A percentile compares a stretch with the other conserved stretches of the same genome.
phyloP scores from a whole-genome alignment of 1,284 basidiomycete genomes.

The Ganoderma resinaceum region DNA sequence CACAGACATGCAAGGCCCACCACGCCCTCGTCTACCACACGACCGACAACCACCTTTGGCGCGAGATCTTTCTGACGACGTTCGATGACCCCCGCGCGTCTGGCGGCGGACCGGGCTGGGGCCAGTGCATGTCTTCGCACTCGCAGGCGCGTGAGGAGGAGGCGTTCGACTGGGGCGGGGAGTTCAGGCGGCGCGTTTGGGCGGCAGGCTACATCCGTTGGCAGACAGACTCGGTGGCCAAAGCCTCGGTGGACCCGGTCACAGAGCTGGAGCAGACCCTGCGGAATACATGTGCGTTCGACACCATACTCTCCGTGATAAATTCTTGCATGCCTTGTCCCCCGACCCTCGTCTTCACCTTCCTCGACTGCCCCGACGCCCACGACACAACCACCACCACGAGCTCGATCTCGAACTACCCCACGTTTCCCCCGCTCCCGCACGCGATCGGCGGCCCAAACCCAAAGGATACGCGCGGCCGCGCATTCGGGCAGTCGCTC shows the following conservation, averaged over 20 bases:
- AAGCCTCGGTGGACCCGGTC: not conserved
- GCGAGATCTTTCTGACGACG: slow-evolving; percentile 54
- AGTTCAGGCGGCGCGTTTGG: slow-evolving; percentile 37
- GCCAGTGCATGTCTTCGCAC: slow-evolving; percentile 2
- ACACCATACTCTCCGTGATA: slow-evolving; percentile 42
- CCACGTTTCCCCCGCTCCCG: slow-evolving; percentile 35
- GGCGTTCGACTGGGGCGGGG: slow-evolving; percentile 35
- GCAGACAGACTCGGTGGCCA: slow-evolving; percentile 22
- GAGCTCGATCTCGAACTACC: slow-evolving; percentile 27
- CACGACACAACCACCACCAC: slow-evolving; percentile 1
- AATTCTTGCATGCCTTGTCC: slow-evolving; percentile 42
- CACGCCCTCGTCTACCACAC: slow-evolving; percentile 49
- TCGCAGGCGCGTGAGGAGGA: slow-evolving; percentile 2
- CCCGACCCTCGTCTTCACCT: slow-evolving; percentile 34
- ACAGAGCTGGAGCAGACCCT: slow-evolving; percentile 2
- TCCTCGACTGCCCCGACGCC: slow-evolving; percentile 12
- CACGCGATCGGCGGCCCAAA: slow-evolving; percentile 13
- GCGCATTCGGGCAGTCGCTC: slow-evolving; percentile 11
- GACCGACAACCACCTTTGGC: slow-evolving; percentile 58
- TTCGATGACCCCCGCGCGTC: slow-evolving; percentile 56
- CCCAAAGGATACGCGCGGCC: slow-evolving; percentile 5
- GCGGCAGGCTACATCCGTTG: slow-evolving; percentile 30
- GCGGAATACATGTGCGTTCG: slow-evolving; percentile 25
- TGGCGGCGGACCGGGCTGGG: slow-evolving; percentile 26
- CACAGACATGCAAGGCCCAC: slow-evolving; percentile 51